Evolutionary conservation across 2,329 filamentous ascomycete species (phyloP).

Genomic region (Fusarium luffae): DNA sequence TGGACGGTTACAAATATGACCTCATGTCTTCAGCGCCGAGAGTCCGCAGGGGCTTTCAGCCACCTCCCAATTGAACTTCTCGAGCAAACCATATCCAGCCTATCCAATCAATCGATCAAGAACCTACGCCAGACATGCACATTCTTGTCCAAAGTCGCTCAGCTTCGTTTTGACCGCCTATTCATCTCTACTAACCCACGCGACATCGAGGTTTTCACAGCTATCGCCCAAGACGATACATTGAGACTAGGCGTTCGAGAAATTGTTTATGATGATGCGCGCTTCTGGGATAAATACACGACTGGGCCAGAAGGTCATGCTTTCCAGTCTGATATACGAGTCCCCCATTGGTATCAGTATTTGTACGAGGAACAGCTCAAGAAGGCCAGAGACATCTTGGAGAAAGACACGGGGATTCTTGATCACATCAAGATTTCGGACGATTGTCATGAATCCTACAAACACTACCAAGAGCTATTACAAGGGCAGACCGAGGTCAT

Average conservation of each 20-base stretch:
- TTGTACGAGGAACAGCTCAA: neutral
- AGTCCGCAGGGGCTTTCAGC: fast-evolving
- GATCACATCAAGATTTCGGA: neutral
- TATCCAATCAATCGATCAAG: slow-evolving; percentile 15
- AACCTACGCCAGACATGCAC: slow-evolving; percentile 13
- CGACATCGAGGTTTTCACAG: slow-evolving; percentile 32
- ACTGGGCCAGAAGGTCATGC: neutral
- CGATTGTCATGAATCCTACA: slow-evolving; percentile 29
- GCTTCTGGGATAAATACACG: neutral
- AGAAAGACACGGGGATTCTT: neutral
- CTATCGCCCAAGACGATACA: slow-evolving; percentile 23
- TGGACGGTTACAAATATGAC: neutral
- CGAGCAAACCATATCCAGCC: neutral
- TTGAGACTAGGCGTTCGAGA: slow-evolving; percentile 20
- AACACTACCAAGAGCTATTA: slow-evolving; percentile 49
- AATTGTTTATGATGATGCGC: slow-evolving; percentile 39
- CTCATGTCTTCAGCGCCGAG: fast-evolving
- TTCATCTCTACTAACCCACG: slow-evolving; percentile 36
- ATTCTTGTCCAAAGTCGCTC: neutral
- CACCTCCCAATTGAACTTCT: neutral
- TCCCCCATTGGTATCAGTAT: neutral
- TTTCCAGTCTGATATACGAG: neutral
- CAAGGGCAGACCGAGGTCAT: slow-evolving; percentile 50
- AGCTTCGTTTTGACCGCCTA: neutral
- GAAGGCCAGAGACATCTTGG: neutral